Evolutionary conservation across 148 eudicot genomes (phyloP), one percentile per base, ranked within the genome.

Genomic region (Chenopodium formosanum): DNA sequence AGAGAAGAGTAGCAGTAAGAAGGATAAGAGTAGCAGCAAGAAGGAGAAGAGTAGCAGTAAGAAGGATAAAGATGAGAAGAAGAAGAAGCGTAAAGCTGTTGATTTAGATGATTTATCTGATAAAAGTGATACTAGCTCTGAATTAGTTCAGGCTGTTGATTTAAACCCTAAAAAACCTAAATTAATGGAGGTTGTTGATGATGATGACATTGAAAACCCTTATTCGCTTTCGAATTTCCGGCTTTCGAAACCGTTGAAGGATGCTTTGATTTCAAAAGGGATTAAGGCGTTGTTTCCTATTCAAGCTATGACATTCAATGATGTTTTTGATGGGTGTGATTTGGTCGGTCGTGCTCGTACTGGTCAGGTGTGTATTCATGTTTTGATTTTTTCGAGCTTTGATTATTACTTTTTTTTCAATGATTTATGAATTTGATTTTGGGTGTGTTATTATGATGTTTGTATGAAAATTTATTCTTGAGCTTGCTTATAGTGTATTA

Each of bases 341-440:
- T 88, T 95, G 88, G 94, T 95, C 17, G 98, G 94, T 4, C 89
- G 97, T 13, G 98, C 98, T 19, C 81, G 97, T 2, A 95, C 98
- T 71, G 98, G 98, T 17, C 98, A 95, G 98, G 98, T 95, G 74
- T 8, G 84, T 75, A 11, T 64, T 70, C 66, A 2, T 10, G 27
- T 9, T 66, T 44, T 50, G 22, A 32, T 22, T 70, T 60, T 63
- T 63, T 29, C 7, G 25, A 11, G 12, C 56, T 40, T 78, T n/a
- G 23, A 29, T 44, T 32, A 4, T 14, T 4, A 29, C 32, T 25
- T 62, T 68, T 7, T 25, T 69, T 22, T 8, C 63, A 29, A 70
- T 68, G 17, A 58, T 44, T 76, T 72, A 11, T 9, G 53, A 9
- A 9, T 62, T 80, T 44, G 32, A 4, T 9, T 56, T 63, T 63